Base-by-base conservation (phyloP, 495 filamentous ascomycete genomes). In the Talaromyces borbonicus region DNA sequence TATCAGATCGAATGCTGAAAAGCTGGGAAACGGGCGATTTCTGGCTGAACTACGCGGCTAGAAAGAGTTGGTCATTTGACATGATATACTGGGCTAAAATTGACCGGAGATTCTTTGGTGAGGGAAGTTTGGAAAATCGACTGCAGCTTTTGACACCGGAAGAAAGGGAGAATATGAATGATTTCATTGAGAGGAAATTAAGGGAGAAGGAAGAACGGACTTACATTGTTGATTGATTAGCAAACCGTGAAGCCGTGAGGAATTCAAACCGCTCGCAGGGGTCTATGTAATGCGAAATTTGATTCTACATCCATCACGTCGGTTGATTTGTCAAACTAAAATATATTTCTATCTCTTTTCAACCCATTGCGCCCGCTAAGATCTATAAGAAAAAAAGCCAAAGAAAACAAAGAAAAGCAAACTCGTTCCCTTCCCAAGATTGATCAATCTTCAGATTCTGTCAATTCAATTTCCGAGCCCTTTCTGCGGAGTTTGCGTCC, bases 1-100 rank as follows among this genome's bases (percentile, higher is more conserved):
- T 50, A 16, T 52, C 53, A 29, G 30, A 33, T 22, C 42, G 12
- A 40, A 50, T 55, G 53, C 22, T 38, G 29, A 8, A 47, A 40
- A 55, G 49, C 39, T 55, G 43, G 53, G 30, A 56, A 22, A 56
- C 19, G 11, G 53, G 39, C 20, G 50, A 52, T 40, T 56, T 56
- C 46, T 52, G 44, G 50, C 23, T 56, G 3, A 44, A 38, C 37
- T 51, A 56, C 49, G 50, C 53, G 14, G 45, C 50, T 27, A 41
- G 33, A 42, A 52, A 39, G 30, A 50, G 25, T 11, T 54, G 49
- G 49, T 47, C 51, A 4, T 49, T 53, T 31, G 51, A 53, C 33
- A 41, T 31, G 11, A 42, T 55, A 12, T 55, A 52, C 41, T 53
- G 53, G 50, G 33, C 46, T 5, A 56, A 49, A 8, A 51, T 53